phyloP scores from a whole-genome alignment of 306 rosid species.

The Mimosa bimucronata region DNA sequence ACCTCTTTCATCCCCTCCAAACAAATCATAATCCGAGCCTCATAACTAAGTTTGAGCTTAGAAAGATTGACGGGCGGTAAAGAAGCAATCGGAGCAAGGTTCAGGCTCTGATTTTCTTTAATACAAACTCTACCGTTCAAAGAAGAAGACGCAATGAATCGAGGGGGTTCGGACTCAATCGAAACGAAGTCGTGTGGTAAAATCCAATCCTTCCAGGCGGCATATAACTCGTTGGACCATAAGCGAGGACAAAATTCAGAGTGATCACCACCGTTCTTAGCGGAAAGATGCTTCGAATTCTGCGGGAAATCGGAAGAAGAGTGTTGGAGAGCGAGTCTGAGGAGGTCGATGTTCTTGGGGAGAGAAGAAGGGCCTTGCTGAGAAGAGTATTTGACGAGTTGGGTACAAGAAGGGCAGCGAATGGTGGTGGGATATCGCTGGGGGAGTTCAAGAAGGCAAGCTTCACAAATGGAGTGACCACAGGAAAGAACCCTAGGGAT shows the following conservation, averaged over 20 bases:
- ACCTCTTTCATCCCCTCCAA: constrained; percentile 66
- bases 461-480: constrained; percentile 76
- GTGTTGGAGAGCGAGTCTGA: constrained; percentile 52
- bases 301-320: constrained; percentile 11
- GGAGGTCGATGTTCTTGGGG: constrained; percentile 94
- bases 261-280: background rate
- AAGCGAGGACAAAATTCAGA: constrained; percentile 42
- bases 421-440: constrained; percentile 63
- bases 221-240: constrained; percentile 75
- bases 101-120: constrained; percentile 48
- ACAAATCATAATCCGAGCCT: constrained; percentile 60
- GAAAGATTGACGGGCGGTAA: constrained; percentile 37
- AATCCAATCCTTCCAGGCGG: constrained; percentile 71
- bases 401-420: constrained; percentile 89
- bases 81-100: constrained; percentile 53
- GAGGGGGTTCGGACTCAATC: constrained; percentile 33
- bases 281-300: constrained; percentile 36
- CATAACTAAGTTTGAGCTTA: constrained; percentile 55
- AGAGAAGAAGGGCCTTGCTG: constrained; percentile 72
- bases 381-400: constrained; percentile 66
- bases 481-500: constrained; percentile 79
- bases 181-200: constrained; percentile 60
- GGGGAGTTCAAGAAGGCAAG: constrained; percentile 65
- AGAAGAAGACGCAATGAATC: constrained; percentile 35
- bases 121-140: constrained; percentile 46